Evolutionary conservation across 805 yeast genomes (phyloP), one percentile per base, ranked within the genome.

Genomic region (Lipomyces starkeyi): DNA sequence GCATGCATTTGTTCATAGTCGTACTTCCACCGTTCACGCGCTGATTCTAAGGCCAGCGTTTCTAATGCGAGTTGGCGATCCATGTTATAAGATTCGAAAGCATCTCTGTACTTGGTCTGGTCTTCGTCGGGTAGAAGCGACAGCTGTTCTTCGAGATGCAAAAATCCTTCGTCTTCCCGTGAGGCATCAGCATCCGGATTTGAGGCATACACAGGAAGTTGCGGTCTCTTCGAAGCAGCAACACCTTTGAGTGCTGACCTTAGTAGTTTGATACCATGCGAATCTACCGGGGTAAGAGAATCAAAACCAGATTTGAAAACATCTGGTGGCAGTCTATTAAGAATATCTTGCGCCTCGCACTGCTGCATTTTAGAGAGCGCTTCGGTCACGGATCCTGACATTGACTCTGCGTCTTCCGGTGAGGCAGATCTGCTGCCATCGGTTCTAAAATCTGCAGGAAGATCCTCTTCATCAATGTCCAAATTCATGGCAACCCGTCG

Each of bases 1-100:
- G 83, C 82, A 66, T 82, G 82, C 75, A 87, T 83, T 63, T 85
- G 87, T 73, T 91, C 96, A 73, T 86, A 89, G 71, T 88, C 93
- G 73, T 88, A 88, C 76, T 87, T 88, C 99, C 99, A 94, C 77
- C 91, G 89, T 74, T 89, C 91, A 70, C 86, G 87, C 0, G 98
- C 97, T 0, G 94, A 93, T 71, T 90, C 93, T 1, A 91, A 82
- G 2, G 97, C 94, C 67, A 90, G 84, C 22, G 86, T 81, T 78
- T 95, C 99, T 40, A 95, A 77, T 37, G 84, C 84, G 58, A 85
- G 81, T 77, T 95, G 97, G 76, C 99, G 86, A 32, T 86, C 86
- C 65, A 85, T 86, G 73, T 95, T 93, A 72, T 89, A 86, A 1
- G 82, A 78, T 70, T 92, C 93, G 59, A 95, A 78, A 0, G 88